A percentile compares a stretch with the other conserved stretches of the same genome.
Conservation (phyloP, 2,329 filamentous ascomycete genomes). For the Drechmeria coniospora region DNA sequence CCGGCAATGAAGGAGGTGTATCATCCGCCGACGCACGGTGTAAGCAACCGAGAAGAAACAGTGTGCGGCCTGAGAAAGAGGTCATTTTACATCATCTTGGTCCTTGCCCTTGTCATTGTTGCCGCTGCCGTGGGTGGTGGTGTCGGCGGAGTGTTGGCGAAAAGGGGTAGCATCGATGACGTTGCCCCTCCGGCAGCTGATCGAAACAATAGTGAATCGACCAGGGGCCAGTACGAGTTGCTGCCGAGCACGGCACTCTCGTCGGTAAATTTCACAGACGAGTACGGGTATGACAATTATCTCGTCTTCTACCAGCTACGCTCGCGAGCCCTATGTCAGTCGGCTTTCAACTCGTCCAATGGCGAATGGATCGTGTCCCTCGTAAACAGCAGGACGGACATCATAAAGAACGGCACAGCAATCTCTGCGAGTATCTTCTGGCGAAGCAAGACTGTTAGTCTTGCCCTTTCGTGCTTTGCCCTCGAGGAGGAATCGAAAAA, state of each 20-base stretch:
- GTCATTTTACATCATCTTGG: not conserved
- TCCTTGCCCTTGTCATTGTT: not conserved
- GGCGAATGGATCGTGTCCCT: not conserved
- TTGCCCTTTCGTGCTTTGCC: slow-evolving; percentile 8
- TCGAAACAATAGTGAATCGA: not conserved
- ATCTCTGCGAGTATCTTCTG: not conserved
- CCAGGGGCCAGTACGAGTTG: too few relatives aligned
- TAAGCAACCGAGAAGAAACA: not conserved
- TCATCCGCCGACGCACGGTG: not conserved
- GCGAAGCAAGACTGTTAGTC: not conserved
- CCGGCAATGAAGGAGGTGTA: not conserved
- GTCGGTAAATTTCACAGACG: not conserved
- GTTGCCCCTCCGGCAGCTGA: not conserved
- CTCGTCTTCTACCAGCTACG: not conserved
- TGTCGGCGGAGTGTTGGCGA: not conserved
- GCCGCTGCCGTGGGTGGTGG: not conserved
- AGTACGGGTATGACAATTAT: not conserved
- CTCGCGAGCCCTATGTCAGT: not conserved
- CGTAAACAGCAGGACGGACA: not conserved
- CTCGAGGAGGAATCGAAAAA: slow-evolving; percentile 64
- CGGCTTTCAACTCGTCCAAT: not conserved
- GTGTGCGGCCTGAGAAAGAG: not conserved
- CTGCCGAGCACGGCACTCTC: not conserved
- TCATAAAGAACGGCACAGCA: not conserved
- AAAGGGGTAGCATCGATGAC: not conserved